Base-by-base conservation (phyloP, 108 stramenopile genomes). In the Parietichytrium sp. region DNA sequence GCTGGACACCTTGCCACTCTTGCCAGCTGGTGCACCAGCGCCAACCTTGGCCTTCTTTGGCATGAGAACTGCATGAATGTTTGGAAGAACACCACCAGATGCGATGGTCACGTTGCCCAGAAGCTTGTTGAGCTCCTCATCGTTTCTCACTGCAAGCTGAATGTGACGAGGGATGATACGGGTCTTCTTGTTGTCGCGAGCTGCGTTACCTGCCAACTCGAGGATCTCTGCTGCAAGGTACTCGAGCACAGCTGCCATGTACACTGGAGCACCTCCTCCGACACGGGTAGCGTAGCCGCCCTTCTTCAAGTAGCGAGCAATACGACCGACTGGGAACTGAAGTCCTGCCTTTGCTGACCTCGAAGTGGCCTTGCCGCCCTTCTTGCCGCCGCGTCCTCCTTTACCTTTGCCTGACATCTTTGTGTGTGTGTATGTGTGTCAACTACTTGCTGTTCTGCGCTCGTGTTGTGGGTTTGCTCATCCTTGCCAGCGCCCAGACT, bases 241-340 rank as follows among this genome's bases (percentile, higher is more conserved):
- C 79, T 80, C 79, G 12, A 80, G 79, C 4, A 80, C 94, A 20
- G 96, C 95, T 38, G 95, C 94, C 33, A 96, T 93, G 91, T 96
- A 97, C 16, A 97, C 95, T 8, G 95, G 92, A 36, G 96, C 95
- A 8, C 95, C 95, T 33, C 93, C 94, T 83, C 96, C 96, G 88
- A 96, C 94, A 31, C 95, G 93, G 27, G 90, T 87, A 79, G 95
- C 93, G 87, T 95, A 95, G 79, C 94, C 93, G 52, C 95, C 96
- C 88, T 95, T 93, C 88, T 94, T 95, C 61, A 97, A 87, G 90
- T 90, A 97, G 72, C 97, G 94, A 55, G 91, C 92, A 81, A 97
- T 92, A 92, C 95, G 93, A 85, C 93, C 95, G 33, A 97, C 96
- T 79, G 96, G 96, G 89, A 97, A 97, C 86, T 97, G 96, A 26